Base-by-base conservation (phyloP, 495 filamentous ascomycete species). In the Talaromyces liani region DNA sequence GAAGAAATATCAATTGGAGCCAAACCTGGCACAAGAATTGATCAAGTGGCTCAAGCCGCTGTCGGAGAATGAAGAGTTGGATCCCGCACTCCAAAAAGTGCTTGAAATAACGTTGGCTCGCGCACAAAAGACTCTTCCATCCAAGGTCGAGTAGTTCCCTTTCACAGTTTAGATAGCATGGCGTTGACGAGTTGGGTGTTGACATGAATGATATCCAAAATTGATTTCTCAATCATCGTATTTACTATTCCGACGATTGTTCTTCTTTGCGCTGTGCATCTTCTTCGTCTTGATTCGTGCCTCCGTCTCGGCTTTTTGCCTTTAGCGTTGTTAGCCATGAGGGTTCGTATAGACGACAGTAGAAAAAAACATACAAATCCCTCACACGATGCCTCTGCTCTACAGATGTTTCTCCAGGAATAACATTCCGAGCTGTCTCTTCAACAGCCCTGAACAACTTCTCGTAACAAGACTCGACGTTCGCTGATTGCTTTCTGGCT, bases 201-300 rank as follows among this genome's bases (percentile, higher is more conserved):
- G n/a, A 16, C 20, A 60, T 63, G 59, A 39, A 54, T 12, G 33
- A 39, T 51, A 56, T 58, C 22, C 62, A 25, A 57, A 62, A 25
- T 59, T 51, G 64, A 61, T 63, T 31, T 56, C 63, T 77, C 66
- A 79, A 63, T 80, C 75, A 66, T 78, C 75, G 62, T 70, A 72
- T 67, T 74, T 75, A 66, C 64, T 75, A 64, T 83, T 79, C 72
- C 81, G 83, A 24, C 92, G 83, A 63, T 77, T 82, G 25, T 80
- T 81, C 74, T 98, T 98, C 78, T 97, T 98, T 57, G 78, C 84
- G 67, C 88, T 87, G 58, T 89, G 89, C 29, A 79, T 66, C 75
- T 95, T 96, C 76, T 97, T 98, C 16, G 69, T 73, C 70, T 79
- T 85, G 39, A 96, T 65, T 59, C 92, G 79, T n/a, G 75, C 71